Evolutionary conservation across 2,329 filamentous ascomycete genomes (phyloP).

Genomic region (Alternaria alternata): DNA sequence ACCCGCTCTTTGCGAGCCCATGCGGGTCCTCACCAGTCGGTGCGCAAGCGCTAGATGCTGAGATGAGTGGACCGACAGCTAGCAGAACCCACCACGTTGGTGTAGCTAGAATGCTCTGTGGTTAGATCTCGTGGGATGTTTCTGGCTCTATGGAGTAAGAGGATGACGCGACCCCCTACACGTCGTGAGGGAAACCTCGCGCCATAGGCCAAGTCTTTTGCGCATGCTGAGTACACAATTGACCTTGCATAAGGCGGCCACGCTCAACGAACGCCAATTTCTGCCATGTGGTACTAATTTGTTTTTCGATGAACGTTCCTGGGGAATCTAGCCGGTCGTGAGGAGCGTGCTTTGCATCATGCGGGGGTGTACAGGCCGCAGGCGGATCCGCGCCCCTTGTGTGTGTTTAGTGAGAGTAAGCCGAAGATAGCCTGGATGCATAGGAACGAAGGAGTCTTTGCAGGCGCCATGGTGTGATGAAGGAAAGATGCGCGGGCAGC

Average conservation of each 20-base stretch:
- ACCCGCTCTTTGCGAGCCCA: conserved; percentile 24
- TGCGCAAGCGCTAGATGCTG: conserved; percentile 26
- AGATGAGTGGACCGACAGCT: conserved; percentile 26
- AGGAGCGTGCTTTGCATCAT: conserved; percentile 32
- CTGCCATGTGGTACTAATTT: conserved; percentile 22
- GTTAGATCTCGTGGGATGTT: conserved; percentile 32
- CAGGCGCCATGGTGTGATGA: conserved; percentile 33
- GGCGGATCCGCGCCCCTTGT: conserved; percentile 20
- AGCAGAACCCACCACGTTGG: conserved; percentile 36
- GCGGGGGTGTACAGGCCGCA: conserved; percentile 27
- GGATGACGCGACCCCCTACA: conserved; percentile 27
- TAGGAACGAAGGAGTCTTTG: conserved; percentile 8
- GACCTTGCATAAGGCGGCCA: conserved; percentile 24
- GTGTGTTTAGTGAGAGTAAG: conserved; percentile 28
- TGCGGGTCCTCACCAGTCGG: conserved; percentile 20
- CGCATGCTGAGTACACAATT: conserved; percentile 9
- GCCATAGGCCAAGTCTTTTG: conserved; percentile 23
- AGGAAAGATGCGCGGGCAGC: conserved; percentile 20
- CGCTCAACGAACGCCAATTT: conserved; percentile 13
- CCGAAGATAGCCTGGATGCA: conserved; percentile 41
- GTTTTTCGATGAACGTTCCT: conserved; percentile 23
- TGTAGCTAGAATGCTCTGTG: conserved; percentile 30
- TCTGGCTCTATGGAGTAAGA: conserved; percentile 28
- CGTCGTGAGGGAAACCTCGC: conserved; percentile 9
- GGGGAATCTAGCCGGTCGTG: conserved; percentile 31